Percentiles rank a stretch among this genome's conserved stretches.
Conservation (phyloP, 345 rosid species). For the Aegle marmelos region DNA sequence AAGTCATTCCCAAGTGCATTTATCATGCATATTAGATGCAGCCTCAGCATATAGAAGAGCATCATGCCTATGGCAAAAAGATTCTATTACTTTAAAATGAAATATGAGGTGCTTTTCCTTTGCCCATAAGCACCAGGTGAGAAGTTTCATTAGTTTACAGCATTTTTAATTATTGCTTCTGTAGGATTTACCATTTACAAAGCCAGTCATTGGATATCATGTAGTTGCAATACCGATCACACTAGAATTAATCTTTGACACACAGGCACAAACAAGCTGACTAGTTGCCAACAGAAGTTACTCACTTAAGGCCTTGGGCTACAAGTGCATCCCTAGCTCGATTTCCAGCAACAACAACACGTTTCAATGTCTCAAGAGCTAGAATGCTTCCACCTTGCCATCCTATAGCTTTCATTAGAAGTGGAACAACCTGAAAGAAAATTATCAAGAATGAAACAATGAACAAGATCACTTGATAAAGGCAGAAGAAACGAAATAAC, state of each 20-base stretch:
- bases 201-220: not conserved
- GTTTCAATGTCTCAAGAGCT: slow-evolving; percentile 95
- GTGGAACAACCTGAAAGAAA: slow-evolving; percentile 82
- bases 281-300: not conserved
- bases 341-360: slow-evolving; percentile 95
- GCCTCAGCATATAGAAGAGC: not conserved
- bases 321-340: slow-evolving; percentile 98
- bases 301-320: slow-evolving; percentile 95
- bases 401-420: slow-evolving; percentile 99
- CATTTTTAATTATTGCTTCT: not conserved
- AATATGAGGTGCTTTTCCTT: not conserved
- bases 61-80: not conserved
- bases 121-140: not conserved
- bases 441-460: slow-evolving; percentile 21
- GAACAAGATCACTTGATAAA: not conserved
- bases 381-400: slow-evolving; percentile 99
- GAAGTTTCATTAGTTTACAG: not conserved
- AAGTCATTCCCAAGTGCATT: not conserved
- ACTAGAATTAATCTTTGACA: not conserved
- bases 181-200: not conserved
- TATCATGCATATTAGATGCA: not conserved
- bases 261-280: not conserved
- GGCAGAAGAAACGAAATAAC: slow-evolving; percentile 8
- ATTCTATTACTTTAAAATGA: not conserved
- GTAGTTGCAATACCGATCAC: not conserved